A percentile compares a stretch with the other conserved stretches of the same genome.
phyloP scores from a whole-genome alignment of 495 filamentous ascomycete genomes.

The Daldinia caldariorum region DNA sequence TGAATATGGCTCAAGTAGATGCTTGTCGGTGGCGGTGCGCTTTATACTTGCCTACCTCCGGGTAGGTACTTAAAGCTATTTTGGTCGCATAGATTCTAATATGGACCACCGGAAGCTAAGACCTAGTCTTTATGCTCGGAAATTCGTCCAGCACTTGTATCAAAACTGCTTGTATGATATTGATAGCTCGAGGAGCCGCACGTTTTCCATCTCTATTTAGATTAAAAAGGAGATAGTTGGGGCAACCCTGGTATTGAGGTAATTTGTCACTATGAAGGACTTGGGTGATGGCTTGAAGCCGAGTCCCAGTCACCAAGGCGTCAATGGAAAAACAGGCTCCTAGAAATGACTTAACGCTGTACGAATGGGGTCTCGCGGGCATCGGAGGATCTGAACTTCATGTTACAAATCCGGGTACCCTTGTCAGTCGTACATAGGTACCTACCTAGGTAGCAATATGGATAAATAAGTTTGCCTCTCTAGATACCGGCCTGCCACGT shows the following conservation, averaged over 20 bases:
- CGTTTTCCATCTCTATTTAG: constrained; percentile 2
- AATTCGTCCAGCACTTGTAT: background rate
- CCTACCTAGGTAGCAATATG: too few relatives aligned
- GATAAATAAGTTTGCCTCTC: constrained; percentile 27
- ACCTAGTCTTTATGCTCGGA: background rate
- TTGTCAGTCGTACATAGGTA: constrained; percentile 23
- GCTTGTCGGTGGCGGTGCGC: background rate
- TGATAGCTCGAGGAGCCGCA: constrained; percentile 22
- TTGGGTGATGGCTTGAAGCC: constrained; percentile 22
- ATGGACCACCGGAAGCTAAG: background rate
- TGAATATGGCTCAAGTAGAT: background rate
- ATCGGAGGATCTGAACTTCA: constrained; percentile 13
- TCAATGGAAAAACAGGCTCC: background rate
- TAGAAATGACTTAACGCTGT: constrained; percentile 7
- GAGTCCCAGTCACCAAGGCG: constrained; percentile 12
- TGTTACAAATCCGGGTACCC: constrained; percentile 11
- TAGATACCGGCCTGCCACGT: constrained; percentile 26
- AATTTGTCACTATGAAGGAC: constrained; percentile 5
- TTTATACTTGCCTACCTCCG: background rate
- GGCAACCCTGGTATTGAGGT: constrained; percentile 19
- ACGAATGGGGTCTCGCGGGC: constrained; percentile 23
- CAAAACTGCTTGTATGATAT: constrained; percentile 10
- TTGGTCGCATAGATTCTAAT: constrained; percentile 2
- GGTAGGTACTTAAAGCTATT: constrained; percentile 14
- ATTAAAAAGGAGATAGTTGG: constrained; percentile 1